Base-by-base conservation (phyloP, 2,329 filamentous ascomycete species). In the Trichoderma cornu-damae region DNA sequence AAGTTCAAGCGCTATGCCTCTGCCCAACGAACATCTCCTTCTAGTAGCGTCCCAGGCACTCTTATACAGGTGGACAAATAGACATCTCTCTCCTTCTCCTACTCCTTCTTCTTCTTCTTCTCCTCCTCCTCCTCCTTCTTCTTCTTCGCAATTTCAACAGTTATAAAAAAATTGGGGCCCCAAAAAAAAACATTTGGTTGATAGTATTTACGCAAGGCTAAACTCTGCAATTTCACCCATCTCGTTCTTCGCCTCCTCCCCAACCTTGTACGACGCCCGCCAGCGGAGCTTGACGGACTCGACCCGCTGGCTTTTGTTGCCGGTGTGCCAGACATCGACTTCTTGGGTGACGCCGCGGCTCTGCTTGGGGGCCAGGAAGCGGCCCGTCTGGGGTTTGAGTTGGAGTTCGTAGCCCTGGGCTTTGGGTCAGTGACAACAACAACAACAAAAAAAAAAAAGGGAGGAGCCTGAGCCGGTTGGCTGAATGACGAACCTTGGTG, bases 241-340 rank as follows among this genome's bases (percentile, higher is more conserved):
- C 73, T 96, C 90, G 59, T 87, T 86, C 69, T 84, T 86, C 60
- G 79, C 69, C 67, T 86, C 82, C 2, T 74, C 78, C 3, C 83
- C 87, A 11, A 94, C 70, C 66, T 82, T 84, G 73, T 96, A 97
- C 4, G 87, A 84, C 24, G 89, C 84, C 65, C 90, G 89, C 89
- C 92, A 99, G 61, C 94, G 80, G 74, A 99, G 83, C 75, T 95
- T 96, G 60, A 95, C 86, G n/a, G 78, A 81, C 57, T 84, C 85
- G 1, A 94, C 94, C 67, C 87, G 89, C 42, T 83, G 73, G 22
- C 63, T 79, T 61, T 75, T 75, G 65, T 90, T 84, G 1, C 90
- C 86, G 1, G 90, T 86, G 64, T 90, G 84, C 73, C 76, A 82
- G 24, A 97, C 77, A 46, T 86, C 78, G 61, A 96, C 90, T 16